phyloP scores from a whole-genome alignment of 2,329 filamentous ascomycete genomes.

The Hypocreales sp. region DNA sequence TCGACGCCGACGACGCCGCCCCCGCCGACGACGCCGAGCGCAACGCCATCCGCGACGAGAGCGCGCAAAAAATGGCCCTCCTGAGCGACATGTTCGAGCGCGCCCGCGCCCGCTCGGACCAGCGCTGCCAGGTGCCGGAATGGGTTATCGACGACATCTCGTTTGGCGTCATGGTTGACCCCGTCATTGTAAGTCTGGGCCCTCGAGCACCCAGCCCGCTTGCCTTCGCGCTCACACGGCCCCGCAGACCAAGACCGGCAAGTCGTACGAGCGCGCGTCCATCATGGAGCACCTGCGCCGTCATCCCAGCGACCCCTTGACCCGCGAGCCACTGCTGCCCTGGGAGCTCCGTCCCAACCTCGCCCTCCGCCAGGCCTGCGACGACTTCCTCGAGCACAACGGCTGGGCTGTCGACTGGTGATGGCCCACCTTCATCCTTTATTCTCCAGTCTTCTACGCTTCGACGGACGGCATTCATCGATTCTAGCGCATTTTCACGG shows the following conservation, averaged over 20 bases:
- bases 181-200: constrained; percentile 34
- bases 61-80: constrained; percentile 25
- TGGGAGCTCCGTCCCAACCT: constrained; percentile 70
- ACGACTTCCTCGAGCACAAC: constrained; percentile 72
- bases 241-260: constrained; percentile 60
- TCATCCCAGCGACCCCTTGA: constrained; percentile 65
- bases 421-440: too few species aligned
- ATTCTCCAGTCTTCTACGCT: not conserved
- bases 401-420: constrained; percentile 90
- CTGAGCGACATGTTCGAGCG: constrained; percentile 35
- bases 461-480: not conserved
- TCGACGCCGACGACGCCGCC: constrained; percentile 9
- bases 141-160: constrained; percentile 65
- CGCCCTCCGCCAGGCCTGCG: constrained; percentile 64
- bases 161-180: constrained; percentile 61
- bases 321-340: constrained; percentile 54
- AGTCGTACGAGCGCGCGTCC: constrained; percentile 76
- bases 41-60: constrained; percentile 31
- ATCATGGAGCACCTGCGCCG: constrained; percentile 75
- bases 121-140: constrained; percentile 50
- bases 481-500: too few species aligned
- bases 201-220: not conserved
- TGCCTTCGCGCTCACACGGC: constrained; percentile 1
- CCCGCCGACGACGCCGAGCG: constrained; percentile 31
- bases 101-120: constrained; percentile 26